These are phyloP conservation scores for Phialophora verrucosa DNA, from an alignment of 2,329 filamentous ascomycete species.

Conservation along the genomic window DNA sequence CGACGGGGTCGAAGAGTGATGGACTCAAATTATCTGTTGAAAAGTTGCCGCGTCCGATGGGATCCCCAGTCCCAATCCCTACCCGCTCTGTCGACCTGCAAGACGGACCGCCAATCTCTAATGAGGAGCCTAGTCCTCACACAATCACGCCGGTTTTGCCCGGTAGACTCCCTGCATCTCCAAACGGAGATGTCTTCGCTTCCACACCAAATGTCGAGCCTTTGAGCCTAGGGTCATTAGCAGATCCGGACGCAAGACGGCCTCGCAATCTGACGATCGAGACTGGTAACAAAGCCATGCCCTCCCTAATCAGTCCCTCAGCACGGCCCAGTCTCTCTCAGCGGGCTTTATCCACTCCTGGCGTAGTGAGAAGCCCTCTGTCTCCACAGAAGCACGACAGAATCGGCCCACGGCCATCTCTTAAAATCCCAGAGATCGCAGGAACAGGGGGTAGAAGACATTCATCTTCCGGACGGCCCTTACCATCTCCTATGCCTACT, in stretches of 20 bases:
- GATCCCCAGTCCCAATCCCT: conserved; percentile 61
- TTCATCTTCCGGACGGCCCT: conserved; percentile 39
- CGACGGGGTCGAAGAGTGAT: conserved; percentile 44
- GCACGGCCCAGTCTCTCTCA: conserved; percentile 22
- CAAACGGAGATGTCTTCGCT: conserved; percentile 29
- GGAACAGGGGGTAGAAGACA: conserved; percentile 24
- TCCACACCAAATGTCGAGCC: conserved; percentile 32
- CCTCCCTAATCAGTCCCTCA: conserved; percentile 17
- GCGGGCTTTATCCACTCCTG: conserved; percentile 27
- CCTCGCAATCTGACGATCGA: conserved; percentile 36
- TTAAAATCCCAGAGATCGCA: conserved; percentile 27
- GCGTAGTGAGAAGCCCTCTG: conserved; percentile 26
- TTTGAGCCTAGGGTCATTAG: conserved; percentile 41
- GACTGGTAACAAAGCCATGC: conserved; percentile 17
- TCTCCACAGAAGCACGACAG: conserved; percentile 29
- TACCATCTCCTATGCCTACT: conserved; percentile 56
- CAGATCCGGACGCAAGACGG: conserved; percentile 27
- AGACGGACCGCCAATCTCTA: conserved; percentile 42
- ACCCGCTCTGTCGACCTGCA: conserved; percentile 49
- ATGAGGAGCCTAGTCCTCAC: conserved; percentile 7
- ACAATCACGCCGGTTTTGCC: background rate
- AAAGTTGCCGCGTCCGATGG: conserved; percentile 61
- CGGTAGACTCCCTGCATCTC: background rate
- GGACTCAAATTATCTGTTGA: conserved; percentile 59
- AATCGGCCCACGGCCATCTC: conserved; percentile 23